A percentile compares a stretch with the other conserved stretches of the same genome.
Evolutionary conservation across 2,329 filamentous ascomycete species (phyloP).

Genomic region (Catunica adiposa): DNA sequence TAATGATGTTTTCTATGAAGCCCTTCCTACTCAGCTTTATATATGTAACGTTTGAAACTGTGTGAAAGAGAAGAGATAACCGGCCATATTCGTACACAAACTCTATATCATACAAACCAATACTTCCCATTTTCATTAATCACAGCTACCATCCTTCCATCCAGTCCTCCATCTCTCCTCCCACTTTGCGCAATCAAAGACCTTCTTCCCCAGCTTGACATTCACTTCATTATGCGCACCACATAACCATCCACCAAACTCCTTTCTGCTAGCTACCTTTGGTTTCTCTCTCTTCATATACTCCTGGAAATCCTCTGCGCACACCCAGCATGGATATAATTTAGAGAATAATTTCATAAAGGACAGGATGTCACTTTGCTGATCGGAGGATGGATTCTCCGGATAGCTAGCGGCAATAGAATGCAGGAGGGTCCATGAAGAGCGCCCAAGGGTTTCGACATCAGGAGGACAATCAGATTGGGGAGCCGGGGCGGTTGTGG

Average conservation of each 20-base stretch:
- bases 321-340: conserved; percentile 90
- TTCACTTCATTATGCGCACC: conserved; percentile 81
- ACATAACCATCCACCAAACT: conserved; percentile 66
- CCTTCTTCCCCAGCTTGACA: conserved; percentile 72
- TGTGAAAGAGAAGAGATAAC: background rate
- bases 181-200: conserved; percentile 82
- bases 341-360: conserved; percentile 73
- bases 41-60: too few species aligned
- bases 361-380: conserved; percentile 59
- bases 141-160: conserved; percentile 54
- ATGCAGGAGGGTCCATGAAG: conserved; percentile 87
- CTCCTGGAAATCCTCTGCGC: conserved; percentile 73
- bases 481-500: conserved; percentile 21
- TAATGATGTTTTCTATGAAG: too few species aligned
- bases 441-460: conserved; percentile 70
- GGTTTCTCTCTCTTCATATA: conserved; percentile 58
- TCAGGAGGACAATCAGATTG: conserved; percentile 71
- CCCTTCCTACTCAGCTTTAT: too few species aligned
- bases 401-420: conserved; percentile 82
- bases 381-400: conserved; percentile 41
- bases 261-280: conserved; percentile 6
- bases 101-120: background rate
- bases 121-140: conserved; percentile 22
- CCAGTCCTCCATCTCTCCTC: conserved; percentile 90
- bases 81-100: background rate